Base-by-base conservation (phyloP, 2,329 filamentous ascomycete species). In the Bipolaris bicolor region DNA sequence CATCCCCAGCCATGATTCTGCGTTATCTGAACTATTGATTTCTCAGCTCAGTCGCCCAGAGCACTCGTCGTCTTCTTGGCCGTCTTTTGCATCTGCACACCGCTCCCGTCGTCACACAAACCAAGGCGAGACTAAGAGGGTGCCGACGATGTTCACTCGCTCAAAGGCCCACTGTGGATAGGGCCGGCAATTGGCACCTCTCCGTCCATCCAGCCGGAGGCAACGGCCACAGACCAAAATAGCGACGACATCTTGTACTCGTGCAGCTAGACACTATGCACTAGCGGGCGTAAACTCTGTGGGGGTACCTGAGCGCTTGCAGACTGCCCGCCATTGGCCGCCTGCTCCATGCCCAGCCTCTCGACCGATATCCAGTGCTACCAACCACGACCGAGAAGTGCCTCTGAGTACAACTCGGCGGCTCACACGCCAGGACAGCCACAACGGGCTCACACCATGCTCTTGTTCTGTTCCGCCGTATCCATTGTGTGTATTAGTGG, bases 381-480 rank as follows among this genome's bases (percentile, higher is more conserved):
- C 73, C 73, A 75, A 71, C 71, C 73, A 75, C 70, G 34, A 69
- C 39, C 63, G 54, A 53, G 49, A 52, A 53, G 49, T 66, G 62
- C 64, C 67, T 63, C 67, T 63, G 59, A 52, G 53, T 50, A 66
- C 41, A 55, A 58, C 69, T 65, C 66, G 69, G 73, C 73, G 71
- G 61, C 57, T 71, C 66, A 58, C 66, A 58, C 51, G 53, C 55
- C 52, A 43, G n/a, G 29, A 60, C 58, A 54, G 59, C 59, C 63
- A 68, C 63, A 56, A 44, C 62, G 64, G 60, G 52, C 60, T 60
- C 57, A 58, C 60, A 52, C 61, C 60, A 67, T 55, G 52, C 49
- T 45, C 43, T 49, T 58, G 56, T 55, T 55, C 44, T 43, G 31
- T 34, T 33, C 40, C 29, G 41, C 47, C 31, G 20, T 44, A 36